A percentile compares a stretch with the other conserved stretches of the same genome.
Evolutionary conservation across 805 yeast genomes (phyloP).

Genomic region (Candida dendrica): DNA sequence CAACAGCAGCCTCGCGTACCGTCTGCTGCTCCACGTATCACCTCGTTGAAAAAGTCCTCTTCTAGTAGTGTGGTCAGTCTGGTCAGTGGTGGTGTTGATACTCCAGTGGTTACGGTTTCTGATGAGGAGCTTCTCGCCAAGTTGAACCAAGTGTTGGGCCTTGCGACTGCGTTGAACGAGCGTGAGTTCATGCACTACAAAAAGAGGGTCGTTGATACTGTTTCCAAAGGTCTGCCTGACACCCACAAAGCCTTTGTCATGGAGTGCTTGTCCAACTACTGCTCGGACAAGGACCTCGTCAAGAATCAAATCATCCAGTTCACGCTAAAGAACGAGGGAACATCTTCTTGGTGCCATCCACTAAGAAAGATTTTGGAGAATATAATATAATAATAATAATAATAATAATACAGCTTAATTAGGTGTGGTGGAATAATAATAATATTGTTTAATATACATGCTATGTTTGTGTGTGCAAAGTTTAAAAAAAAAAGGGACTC

Average conservation of each 20-base stretch:
- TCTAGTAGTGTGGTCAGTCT: conserved; percentile 1
- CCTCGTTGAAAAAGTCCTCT: conserved; percentile 1
- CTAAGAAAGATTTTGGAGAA: conserved; percentile 44
- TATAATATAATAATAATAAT: neutral
- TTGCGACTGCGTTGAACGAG: conserved; percentile 26
- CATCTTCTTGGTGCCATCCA: conserved; percentile 62
- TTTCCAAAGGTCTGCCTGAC: conserved; percentile 18
- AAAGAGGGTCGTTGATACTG: conserved; percentile 28
- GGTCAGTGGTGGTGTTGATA: neutral
- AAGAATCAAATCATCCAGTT: conserved; percentile 36
- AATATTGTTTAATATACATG: conserved; percentile 1
- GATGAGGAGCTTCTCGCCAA: conserved; percentile 14
- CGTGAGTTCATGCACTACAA: conserved; percentile 38
- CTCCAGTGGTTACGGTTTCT: conserved; percentile 2
- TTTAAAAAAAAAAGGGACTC: no score
- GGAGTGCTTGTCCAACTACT: conserved; percentile 15
- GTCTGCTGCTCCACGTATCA: neutral
- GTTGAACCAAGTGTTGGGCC: conserved; percentile 19
- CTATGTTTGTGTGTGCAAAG: conserved; percentile 1
- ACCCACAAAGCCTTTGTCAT: conserved; percentile 22
- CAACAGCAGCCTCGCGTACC: neutral
- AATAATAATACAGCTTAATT: no score
- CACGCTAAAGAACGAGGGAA: conserved; percentile 52
- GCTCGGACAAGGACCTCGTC: conserved; percentile 20
- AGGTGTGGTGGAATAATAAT: no score